Base-by-base conservation (phyloP, 2,329 filamentous ascomycete species). In the Alternaria gansuensis region DNA sequence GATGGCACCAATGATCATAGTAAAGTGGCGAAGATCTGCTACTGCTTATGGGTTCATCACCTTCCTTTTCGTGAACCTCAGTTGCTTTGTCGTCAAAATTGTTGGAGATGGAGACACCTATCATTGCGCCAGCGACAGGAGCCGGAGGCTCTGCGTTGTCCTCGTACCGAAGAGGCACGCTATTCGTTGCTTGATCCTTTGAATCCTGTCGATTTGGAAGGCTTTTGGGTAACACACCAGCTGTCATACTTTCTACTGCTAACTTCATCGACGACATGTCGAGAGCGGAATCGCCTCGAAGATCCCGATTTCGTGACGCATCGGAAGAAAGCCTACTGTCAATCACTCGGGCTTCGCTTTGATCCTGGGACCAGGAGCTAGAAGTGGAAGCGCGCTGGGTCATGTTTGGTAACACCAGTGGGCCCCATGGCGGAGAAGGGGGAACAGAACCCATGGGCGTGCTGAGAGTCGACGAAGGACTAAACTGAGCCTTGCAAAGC, bases 401-500 rank as follows among this genome's bases (percentile, higher is more conserved):
- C 10, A 5, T 2, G 2, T n/a, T n/a, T 24, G 21, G 11, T 10
- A 26, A 13, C 3, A 21, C 10, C 3, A 17, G 11, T 17, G 28
- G 23, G 8, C 24, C 23, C 5, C 1, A 17, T 2, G 14, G 39
- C 24, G 13, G 43, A 29, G 37, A 29, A 9, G 41, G 8, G 26
- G 28, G 33, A 28, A 41, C 31, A 2, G 54, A 54, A 7, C 67
- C 67, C 21, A 70, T 37, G 2, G 65, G 66, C 4, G 67, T 70
- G 44, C 62, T 69, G 3, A 39, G 14, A 3, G 17, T 14, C 1
- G 65, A 60, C 5, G 51, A 54, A 1, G 10, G 24, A 2, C 21
- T 23, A 4, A 36, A 8, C 13, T 17, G 24, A 24, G 31, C 11
- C 3, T 33, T 28, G 17, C 54, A 66, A 2, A 65, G 11, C 13